Evolutionary conservation across 495 filamentous ascomycete species (phyloP), one percentile per base, ranked within the genome.

Genomic region (Penicillium robsamsonii): DNA sequence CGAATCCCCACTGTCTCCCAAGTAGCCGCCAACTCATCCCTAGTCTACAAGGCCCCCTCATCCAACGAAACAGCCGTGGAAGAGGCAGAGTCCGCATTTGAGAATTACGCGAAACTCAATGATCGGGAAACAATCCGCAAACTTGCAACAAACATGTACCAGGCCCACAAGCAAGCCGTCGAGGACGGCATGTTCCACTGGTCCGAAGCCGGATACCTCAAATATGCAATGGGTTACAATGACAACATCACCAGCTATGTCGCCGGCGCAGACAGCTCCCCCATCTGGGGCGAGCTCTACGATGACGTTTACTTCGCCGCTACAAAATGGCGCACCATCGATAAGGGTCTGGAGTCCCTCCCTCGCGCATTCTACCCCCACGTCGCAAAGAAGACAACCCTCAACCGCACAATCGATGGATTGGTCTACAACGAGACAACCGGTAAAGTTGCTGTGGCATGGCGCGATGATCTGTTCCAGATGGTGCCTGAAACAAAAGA

Each of bases 151-250:
- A 89, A 89, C 66, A 78, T 86, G 69, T 88, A 80, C 67, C 74
- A 77, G 29, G 85, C 84, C 0, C 85, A 90, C 66, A 85, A 83
- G 51, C 37, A 53, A 2, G 61, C 61, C 18, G 51, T 65, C 2
- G 58, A 74, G n/a, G 62, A 67, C 30, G 63, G 56, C 44, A 59
- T 71, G 64, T 73, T 80, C 61, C 64, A 79, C 61, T 87, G 79
- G 76, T 86, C 82, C 15, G 87, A 88, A 59, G 81, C 79, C 20
- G 82, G 70, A 1, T 89, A 85, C 50, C 64, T 88, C 51, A 75
- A 78, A 13, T 82, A 87, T 56, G 76, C 79, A 33, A 75, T 89
- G 15, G 73, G 76, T 5, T 73, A 73, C 24, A 66, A 67, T 27
- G 71, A 80, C 10, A 86, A 88, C 57, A 72, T 80, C 48, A 85